Conservation (phyloP, 805 yeast genomes). For the Debaryomyces tyrocola region DNA sequence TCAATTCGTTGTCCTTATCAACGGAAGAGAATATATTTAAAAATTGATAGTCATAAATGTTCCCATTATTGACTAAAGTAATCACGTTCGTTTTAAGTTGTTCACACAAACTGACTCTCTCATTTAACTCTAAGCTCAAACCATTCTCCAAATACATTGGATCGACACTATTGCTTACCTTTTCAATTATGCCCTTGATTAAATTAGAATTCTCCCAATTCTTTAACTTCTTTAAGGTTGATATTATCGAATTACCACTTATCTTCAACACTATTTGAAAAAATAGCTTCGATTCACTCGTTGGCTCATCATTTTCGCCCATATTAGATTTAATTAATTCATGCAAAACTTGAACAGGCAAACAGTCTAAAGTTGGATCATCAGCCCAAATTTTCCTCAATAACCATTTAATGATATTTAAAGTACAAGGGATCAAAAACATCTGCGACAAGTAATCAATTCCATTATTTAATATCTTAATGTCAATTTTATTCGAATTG, state of each 20-base stretch:
- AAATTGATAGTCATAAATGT: constrained; percentile 1
- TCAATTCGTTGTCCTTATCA: constrained; percentile 5
- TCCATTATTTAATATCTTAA: constrained; percentile 68
- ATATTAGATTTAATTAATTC: constrained; percentile 26
- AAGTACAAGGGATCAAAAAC: constrained; percentile 59
- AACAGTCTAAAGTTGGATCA: constrained; percentile 10
- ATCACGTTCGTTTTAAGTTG: constrained; percentile 4
- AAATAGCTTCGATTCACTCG: constrained; percentile 14
- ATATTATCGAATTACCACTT: constrained; percentile 17
- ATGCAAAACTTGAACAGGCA: constrained; percentile 19
- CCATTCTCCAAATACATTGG: background rate
- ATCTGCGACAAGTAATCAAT: constrained; percentile 85
- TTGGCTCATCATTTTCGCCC: constrained; percentile 15
- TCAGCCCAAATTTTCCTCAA: constrained; percentile 13
- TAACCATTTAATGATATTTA: constrained; percentile 35
- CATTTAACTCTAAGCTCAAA: background rate
- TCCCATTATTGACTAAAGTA: background rate
- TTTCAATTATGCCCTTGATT: constrained; percentile 12
- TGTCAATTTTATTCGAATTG: constrained; percentile 52
- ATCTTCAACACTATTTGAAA: constrained; percentile 26
- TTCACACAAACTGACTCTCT: constrained; percentile 2
- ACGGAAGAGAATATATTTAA: background rate
- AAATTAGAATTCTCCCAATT: constrained; percentile 11
- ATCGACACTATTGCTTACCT: background rate
- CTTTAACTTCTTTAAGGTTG: constrained; percentile 10